phyloP scores from a whole-genome alignment of 352 stramenopile species.

The Phytopythium aichiense region DNA sequence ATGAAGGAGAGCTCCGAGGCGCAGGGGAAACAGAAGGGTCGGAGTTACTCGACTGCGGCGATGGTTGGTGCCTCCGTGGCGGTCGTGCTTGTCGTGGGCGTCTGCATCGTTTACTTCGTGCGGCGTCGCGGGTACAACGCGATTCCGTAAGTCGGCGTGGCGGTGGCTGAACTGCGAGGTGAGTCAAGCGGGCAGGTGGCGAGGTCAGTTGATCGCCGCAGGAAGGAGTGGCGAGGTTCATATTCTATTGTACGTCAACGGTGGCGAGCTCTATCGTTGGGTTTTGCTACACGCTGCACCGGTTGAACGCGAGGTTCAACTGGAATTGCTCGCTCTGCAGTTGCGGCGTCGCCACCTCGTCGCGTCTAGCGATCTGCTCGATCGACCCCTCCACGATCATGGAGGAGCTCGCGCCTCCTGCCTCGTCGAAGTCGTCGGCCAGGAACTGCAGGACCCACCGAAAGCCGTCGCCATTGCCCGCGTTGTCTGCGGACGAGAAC shows the following conservation, averaged over 20 bases:
- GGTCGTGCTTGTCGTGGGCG: constrained; percentile 25
- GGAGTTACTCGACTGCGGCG: constrained; percentile 8
- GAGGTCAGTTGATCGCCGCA: not conserved
- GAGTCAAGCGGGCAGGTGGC: not conserved
- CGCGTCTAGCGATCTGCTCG: not conserved
- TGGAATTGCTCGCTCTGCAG: not conserved
- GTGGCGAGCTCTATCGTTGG: not conserved
- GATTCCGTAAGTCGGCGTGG: constrained; percentile 18
- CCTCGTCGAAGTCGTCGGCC: constrained; percentile 3
- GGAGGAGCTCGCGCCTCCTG: not conserved
- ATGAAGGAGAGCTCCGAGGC: not conserved
- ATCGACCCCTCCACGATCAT: not conserved
- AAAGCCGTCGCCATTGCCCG: not conserved
- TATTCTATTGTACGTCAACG: not conserved
- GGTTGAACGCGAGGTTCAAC: not conserved
- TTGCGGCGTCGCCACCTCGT: not conserved
- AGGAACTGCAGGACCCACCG: constrained; percentile 23
- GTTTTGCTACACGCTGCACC: not conserved
- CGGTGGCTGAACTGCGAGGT: not conserved
- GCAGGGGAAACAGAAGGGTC: not conserved
- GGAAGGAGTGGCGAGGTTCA: not conserved
- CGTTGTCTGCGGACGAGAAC: constrained; percentile 19
- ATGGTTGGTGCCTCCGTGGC: constrained; percentile 42
- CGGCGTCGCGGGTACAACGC: constrained; percentile 47
- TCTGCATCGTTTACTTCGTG: constrained; percentile 24